Conservation (phyloP, 352 stramenopile genomes). For the Plasmopara viticola region DNA sequence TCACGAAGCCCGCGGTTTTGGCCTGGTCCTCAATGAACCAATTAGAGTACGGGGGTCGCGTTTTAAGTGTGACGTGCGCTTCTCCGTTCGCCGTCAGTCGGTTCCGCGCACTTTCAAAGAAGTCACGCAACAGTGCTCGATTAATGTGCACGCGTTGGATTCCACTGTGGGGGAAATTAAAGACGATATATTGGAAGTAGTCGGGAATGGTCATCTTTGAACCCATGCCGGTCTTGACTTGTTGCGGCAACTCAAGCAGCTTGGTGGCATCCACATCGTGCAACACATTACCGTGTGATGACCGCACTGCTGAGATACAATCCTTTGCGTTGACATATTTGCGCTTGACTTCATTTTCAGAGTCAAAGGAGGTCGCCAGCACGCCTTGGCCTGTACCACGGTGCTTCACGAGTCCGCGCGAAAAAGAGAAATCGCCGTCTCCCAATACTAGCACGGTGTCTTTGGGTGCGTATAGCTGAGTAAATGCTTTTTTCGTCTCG, state of each 20-base stretch:
- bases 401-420: conserved; percentile 56
- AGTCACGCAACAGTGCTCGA: conserved; percentile 66
- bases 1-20: conserved; percentile 54
- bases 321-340: conserved; percentile 78
- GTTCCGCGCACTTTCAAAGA: conserved; percentile 74
- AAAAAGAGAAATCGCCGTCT: conserved; percentile 85
- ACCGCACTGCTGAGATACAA: conserved; percentile 52
- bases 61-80: conserved; percentile 84
- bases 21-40: conserved; percentile 85
- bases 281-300: conserved; percentile 40
- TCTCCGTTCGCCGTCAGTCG: conserved; percentile 56
- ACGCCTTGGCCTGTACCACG: conserved; percentile 47
- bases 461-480: conserved; percentile 42
- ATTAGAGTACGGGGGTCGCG: conserved; percentile 78
- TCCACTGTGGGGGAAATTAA: conserved; percentile 87
- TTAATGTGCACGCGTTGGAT: conserved; percentile 87
- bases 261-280: conserved; percentile 83
- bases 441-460: conserved; percentile 70
- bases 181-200: conserved; percentile 82
- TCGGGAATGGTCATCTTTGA: conserved; percentile 21
- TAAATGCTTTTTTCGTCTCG: conserved; percentile 1
- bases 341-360: conserved; percentile 40
- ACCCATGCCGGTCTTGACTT: conserved; percentile 15
- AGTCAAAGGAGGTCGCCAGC: conserved; percentile 79
- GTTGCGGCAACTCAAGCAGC: conserved; percentile 42